Conservation (phyloP, 2,329 filamentous ascomycete species). For the Aureobasidium sp. region DNA sequence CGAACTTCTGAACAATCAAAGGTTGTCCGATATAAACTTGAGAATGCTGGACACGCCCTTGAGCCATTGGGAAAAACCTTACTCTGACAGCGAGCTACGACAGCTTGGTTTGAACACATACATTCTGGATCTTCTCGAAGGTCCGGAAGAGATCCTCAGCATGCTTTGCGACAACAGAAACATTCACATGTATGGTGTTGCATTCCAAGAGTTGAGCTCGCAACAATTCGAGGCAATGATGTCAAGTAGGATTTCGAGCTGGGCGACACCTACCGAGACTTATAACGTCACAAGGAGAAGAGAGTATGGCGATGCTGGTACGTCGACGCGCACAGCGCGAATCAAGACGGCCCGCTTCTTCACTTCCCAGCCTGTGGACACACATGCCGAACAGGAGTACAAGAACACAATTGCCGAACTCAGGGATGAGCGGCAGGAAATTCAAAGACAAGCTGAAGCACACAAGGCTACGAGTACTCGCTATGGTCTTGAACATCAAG, state of each 20-base stretch:
- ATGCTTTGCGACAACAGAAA: slow-evolving; percentile 74
- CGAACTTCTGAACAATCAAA: slow-evolving; percentile 56
- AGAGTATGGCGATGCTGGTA: slow-evolving; percentile 72
- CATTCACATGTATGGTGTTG: slow-evolving; percentile 63
- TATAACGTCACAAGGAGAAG: slow-evolving; percentile 63
- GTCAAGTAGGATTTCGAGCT: slow-evolving; percentile 54
- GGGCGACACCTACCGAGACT: slow-evolving; percentile 59
- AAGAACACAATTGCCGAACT: slow-evolving; percentile 44
- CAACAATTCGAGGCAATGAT: slow-evolving; percentile 62
- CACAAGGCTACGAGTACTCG: slow-evolving; percentile 20
- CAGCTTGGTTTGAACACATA: slow-evolving; percentile 68
- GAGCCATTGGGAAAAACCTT: slow-evolving; percentile 47
- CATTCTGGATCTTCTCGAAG: slow-evolving; percentile 69
- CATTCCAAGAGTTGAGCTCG: slow-evolving; percentile 55
- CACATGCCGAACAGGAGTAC: slow-evolving; percentile 55
- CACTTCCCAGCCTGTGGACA: slow-evolving; percentile 70
- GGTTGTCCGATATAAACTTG: slow-evolving; percentile 63
- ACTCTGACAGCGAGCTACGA: slow-evolving; percentile 50
- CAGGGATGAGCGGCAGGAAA: slow-evolving; percentile 33
- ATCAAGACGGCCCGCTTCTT: slow-evolving; percentile 61
- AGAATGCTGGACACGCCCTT: slow-evolving; percentile 54
- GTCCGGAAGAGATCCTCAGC: slow-evolving; percentile 74
- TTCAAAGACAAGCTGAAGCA: slow-evolving; percentile 31
- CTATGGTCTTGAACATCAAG: slow-evolving; percentile 20
- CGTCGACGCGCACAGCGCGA: slow-evolving; percentile 59